Percentiles rank a stretch among this genome's conserved stretches.
These are phyloP conservation scores for Chaetomium sp. DNA, from an alignment of 2,329 filamentous ascomycete species.

Conservation along the genomic window DNA sequence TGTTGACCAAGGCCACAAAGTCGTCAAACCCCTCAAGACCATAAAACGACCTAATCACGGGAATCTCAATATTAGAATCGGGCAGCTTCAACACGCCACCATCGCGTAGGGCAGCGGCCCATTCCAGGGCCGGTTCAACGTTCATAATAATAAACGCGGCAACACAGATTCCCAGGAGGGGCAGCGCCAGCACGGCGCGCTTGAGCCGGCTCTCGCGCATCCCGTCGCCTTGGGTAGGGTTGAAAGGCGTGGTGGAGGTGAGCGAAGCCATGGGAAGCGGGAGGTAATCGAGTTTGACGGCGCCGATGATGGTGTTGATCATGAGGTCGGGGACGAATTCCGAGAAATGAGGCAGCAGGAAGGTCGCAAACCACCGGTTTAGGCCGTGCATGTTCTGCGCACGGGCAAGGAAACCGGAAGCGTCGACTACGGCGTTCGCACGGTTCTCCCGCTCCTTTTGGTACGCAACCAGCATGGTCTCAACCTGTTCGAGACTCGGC, in stretches of 20 bases:
- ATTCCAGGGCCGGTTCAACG: neutral
- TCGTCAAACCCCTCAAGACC: constrained; percentile 11
- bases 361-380: constrained; percentile 1
- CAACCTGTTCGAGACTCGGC: constrained; percentile 5
- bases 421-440: constrained; percentile 2
- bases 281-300: constrained; percentile 13
- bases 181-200: constrained; percentile 10
- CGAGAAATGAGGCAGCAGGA: constrained; percentile 4
- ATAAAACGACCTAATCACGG: constrained; percentile 13
- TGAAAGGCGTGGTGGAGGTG: constrained; percentile 15
- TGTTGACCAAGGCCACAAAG: constrained; percentile 10
- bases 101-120: neutral
- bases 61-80: neutral
- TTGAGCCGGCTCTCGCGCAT: constrained; percentile 15
- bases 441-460: constrained; percentile 8
- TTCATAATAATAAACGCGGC: constrained; percentile 11
- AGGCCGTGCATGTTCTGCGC: constrained; percentile 8
- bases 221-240: constrained; percentile 14
- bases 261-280: constrained; percentile 15
- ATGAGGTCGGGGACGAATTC: constrained; percentile 12
- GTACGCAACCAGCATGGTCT: constrained; percentile 10
- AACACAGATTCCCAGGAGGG: constrained; percentile 7
- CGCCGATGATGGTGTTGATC: constrained; percentile 8
- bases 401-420: constrained; percentile 2
- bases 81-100: neutral